phyloP scores from a whole-genome alignment of 352 stramenopile species.

The Globisporangium canariense region DNA sequence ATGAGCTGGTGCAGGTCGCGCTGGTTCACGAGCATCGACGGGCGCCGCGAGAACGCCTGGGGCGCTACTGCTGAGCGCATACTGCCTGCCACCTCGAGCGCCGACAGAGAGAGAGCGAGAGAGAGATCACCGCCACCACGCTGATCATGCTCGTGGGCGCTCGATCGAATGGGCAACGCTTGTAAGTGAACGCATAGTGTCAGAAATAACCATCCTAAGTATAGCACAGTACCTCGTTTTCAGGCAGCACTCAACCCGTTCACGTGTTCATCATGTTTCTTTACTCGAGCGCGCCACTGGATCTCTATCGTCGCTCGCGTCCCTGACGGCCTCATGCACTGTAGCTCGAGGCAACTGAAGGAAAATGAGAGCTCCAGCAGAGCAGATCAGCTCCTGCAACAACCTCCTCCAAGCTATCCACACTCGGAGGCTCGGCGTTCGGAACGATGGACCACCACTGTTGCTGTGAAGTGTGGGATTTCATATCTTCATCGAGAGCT shows the following conservation, averaged over 20 bases:
- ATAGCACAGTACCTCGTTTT: background rate
- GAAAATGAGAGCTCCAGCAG: background rate
- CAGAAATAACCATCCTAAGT: slow-evolving; percentile 1
- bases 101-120: background rate
- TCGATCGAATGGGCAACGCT: background rate
- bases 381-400: background rate
- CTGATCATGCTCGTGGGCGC: background rate
- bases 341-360: too few relatives aligned
- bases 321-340: too few relatives aligned
- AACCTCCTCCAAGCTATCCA: background rate
- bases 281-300: too few relatives aligned
- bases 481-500: background rate
- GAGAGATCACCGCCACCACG: background rate
- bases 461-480: background rate
- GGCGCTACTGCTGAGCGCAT: background rate
- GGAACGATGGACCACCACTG: background rate
- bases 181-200: background rate
- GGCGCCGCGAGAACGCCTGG: slow-evolving; percentile 10
- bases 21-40: slow-evolving; percentile 23
- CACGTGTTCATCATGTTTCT: background rate
- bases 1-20: slow-evolving; percentile 59
- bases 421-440: background rate
- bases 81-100: background rate
- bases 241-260: background rate
- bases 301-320: too few relatives aligned